These are phyloP conservation scores for Grosmannia serpens DNA, from an alignment of 2,329 filamentous ascomycete species.

Conservation along the genomic window DNA sequence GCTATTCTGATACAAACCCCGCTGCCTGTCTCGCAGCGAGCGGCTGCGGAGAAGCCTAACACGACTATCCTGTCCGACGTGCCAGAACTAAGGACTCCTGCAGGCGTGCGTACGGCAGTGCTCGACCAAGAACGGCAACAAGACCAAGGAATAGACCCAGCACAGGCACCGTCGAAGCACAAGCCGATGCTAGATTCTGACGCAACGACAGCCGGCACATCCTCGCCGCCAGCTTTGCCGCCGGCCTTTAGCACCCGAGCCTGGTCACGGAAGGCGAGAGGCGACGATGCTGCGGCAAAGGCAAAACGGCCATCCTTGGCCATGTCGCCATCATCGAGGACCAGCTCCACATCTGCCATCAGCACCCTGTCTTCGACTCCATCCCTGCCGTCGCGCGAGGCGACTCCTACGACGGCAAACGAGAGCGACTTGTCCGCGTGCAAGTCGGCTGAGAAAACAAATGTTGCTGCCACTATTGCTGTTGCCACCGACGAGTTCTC, in stretches of 20 bases:
- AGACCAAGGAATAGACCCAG: background rate
- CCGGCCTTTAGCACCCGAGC: conserved; percentile 8
- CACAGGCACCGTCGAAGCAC: background rate
- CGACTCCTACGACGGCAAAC: conserved; percentile 7
- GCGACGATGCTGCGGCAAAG: background rate
- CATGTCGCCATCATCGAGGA: conserved; percentile 2
- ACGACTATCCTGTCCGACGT: background rate
- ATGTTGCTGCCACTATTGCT: background rate
- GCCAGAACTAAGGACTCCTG: background rate
- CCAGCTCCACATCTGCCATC: conserved; percentile 23
- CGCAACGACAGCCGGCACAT: background rate
- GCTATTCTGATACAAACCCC: background rate
- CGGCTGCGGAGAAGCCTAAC: background rate
- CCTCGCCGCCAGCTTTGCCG: background rate
- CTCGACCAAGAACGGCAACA: background rate
- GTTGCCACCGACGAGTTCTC: background rate
- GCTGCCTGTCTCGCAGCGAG: background rate
- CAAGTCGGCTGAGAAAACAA: background rate
- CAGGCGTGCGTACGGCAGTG: background rate
- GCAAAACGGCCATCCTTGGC: background rate
- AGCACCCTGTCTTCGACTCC: conserved; percentile 30
- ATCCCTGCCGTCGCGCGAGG: conserved; percentile 5
- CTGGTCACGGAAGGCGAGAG: background rate
- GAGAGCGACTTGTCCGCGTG: conserved; percentile 6
- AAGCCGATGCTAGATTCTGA: background rate